phyloP scores from a whole-genome alignment of 2,329 filamentous ascomycete genomes.

The Sclerotinia sclerotiorum region DNA sequence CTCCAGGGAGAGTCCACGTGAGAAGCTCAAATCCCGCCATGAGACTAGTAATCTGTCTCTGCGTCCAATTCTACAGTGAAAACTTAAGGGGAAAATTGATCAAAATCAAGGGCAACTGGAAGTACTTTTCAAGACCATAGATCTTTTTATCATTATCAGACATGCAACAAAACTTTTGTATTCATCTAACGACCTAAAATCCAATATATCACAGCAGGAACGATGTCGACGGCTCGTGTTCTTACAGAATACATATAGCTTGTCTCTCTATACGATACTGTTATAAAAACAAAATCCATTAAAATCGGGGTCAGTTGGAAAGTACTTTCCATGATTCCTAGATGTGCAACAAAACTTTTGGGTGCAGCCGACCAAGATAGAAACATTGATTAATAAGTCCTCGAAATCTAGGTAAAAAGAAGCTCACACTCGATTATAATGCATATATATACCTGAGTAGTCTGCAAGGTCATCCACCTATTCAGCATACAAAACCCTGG shows the following conservation, averaged over 20 bases:
- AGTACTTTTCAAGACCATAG: neutral
- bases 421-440: neutral
- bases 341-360: neutral
- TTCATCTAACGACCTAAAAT: too few species aligned
- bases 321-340: neutral
- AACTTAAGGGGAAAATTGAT: neutral
- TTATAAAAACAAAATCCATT: too few species aligned
- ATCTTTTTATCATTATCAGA: neutral
- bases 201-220: too few species aligned
- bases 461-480: neutral
- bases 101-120: neutral
- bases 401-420: too few species aligned
- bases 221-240: too few species aligned
- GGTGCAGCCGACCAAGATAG: too few species aligned
- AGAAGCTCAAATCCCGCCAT: neutral
- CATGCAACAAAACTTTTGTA: neutral
- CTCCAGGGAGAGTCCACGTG: fast-evolving
- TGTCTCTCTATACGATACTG: too few species aligned
- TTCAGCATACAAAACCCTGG: too few species aligned
- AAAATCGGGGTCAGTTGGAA: neutral
- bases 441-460: neutral
- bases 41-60: neutral
- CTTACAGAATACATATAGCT: too few species aligned
- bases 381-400: too few species aligned
- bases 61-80: too few species aligned